Conservation (phyloP, 1,139 yeast species). For the Diutina neorugosa region DNA sequence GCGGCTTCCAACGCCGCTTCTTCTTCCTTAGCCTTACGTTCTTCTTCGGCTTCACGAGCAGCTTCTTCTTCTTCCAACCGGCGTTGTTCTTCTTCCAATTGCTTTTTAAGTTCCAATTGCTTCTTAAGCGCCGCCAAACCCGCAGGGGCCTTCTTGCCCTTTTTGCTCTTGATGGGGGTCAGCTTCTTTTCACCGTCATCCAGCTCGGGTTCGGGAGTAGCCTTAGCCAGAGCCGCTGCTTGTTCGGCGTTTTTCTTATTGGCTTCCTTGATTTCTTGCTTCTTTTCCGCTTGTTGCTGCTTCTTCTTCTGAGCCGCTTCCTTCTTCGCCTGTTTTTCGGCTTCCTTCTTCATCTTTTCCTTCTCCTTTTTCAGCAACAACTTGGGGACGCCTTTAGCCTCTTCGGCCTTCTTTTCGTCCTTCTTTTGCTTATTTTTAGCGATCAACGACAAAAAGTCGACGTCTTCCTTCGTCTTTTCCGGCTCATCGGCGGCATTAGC, state of each 20-base stretch:
- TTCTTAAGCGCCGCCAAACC: constrained; percentile 72
- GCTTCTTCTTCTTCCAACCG: constrained; percentile 63
- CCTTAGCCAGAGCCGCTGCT: constrained; percentile 23
- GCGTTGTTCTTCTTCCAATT: constrained; percentile 61
- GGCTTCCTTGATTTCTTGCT: constrained; percentile 53
- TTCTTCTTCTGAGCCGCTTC: constrained; percentile 84
- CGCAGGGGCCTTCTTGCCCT: constrained; percentile 62
- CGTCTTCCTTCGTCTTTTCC: constrained; percentile 11
- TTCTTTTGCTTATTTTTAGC: constrained; percentile 71
- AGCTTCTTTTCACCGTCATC: constrained; percentile 15
- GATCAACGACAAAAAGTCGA: constrained; percentile 74
- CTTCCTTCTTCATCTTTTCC: constrained; percentile 95
- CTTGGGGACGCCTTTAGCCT: constrained; percentile 48
- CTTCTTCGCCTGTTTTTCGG: constrained; percentile 88
- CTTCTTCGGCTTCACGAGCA: constrained; percentile 49
- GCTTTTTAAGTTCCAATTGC: constrained; percentile 80
- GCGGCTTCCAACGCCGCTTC: constrained; percentile 61
- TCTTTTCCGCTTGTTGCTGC: constrained; percentile 45
- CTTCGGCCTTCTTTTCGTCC: constrained; percentile 40
- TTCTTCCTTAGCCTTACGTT: constrained; percentile 47
- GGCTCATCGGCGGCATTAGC: constrained; percentile 7
- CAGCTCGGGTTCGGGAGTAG: constrained; percentile 17
- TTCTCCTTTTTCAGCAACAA: constrained; percentile 92
- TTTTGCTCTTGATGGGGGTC: constrained; percentile 23
- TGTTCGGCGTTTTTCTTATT: constrained; percentile 40